Evolutionary conservation across 441 rosid species (phyloP).

Genomic region (Croton laevigatus): DNA sequence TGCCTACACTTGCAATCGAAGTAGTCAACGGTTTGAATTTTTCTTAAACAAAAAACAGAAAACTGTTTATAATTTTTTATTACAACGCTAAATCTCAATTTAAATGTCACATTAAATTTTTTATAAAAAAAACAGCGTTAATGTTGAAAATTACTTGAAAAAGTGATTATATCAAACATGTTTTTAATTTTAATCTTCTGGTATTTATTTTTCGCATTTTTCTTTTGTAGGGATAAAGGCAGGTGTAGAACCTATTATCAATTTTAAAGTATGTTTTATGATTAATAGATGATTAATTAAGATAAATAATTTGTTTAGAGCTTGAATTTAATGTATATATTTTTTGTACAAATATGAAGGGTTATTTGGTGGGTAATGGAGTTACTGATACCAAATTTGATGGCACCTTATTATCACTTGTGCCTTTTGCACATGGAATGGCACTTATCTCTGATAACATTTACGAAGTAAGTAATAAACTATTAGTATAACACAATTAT

Average conservation of each 20-base stretch:
- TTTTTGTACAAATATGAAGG: constrained; percentile 26
- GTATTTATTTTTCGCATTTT: background rate
- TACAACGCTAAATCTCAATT: no score
- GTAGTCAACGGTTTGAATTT: constrained; percentile 36
- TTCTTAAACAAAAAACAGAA: background rate
- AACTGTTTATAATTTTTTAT: no score
- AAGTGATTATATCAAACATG: no score
- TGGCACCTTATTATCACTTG: constrained; percentile 26
- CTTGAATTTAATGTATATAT: no score
- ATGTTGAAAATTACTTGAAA: no score
- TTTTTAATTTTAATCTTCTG: no score
- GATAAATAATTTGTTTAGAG: background rate
- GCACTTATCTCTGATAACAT: constrained; percentile 48
- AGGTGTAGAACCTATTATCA: constrained; percentile 40
- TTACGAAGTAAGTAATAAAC: constrained; percentile 11
- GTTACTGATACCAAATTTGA: constrained; percentile 30
- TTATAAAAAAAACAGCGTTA: no score
- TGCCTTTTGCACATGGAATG: constrained; percentile 55
- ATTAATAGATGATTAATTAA: background rate
- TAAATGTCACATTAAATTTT: no score
- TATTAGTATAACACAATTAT: no score
- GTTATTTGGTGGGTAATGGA: constrained; percentile 54
- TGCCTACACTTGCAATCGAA: constrained; percentile 52
- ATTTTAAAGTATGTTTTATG: constrained; percentile 41
- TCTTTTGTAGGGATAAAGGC: constrained; percentile 37